These are phyloP conservation scores for Talaromyces proteolyticus DNA, from an alignment of 495 filamentous ascomycete species.

Conservation along the genomic window DNA sequence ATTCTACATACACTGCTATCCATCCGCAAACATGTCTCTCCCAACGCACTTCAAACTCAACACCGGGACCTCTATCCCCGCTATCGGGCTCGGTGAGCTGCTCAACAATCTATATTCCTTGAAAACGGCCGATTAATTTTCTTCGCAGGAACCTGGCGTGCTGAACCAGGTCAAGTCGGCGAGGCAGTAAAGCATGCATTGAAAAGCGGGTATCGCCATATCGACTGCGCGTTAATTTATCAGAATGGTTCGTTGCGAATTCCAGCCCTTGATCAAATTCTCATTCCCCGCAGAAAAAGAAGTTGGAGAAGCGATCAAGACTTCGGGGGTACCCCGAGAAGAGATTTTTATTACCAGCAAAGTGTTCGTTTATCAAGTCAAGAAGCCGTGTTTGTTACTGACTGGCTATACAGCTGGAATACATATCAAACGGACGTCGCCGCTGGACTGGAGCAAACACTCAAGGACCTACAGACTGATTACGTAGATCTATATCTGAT, in stretches of 20 bases:
- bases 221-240: constrained; percentile 69
- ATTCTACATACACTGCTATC: neutral
- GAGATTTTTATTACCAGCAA: constrained; percentile 74
- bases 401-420: constrained; percentile 17
- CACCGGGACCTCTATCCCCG: constrained; percentile 33
- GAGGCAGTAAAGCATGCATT: constrained; percentile 36
- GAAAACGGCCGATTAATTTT: neutral
- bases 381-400: neutral
- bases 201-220: constrained; percentile 57
- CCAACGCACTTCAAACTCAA: constrained; percentile 36
- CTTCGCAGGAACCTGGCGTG: neutral
- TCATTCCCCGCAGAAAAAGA: constrained; percentile 39
- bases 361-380: constrained; percentile 20
- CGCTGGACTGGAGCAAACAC: constrained; percentile 40
- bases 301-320: constrained; percentile 55
- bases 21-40: constrained; percentile 20
- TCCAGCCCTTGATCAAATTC: neutral
- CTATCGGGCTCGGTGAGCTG: constrained; percentile 19
- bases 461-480: constrained; percentile 53
- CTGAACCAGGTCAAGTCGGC: constrained; percentile 6
- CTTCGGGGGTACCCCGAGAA: constrained; percentile 50
- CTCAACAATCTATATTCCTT: constrained; percentile 20
- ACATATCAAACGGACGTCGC: constrained; percentile 32
- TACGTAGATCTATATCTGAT: constrained; percentile 70
- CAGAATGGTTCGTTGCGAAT: constrained; percentile 34